Percentiles rank a stretch among this genome's conserved stretches.
phyloP scores from a whole-genome alignment of 208 protist species.

The Tritrichomonas foetus region DNA sequence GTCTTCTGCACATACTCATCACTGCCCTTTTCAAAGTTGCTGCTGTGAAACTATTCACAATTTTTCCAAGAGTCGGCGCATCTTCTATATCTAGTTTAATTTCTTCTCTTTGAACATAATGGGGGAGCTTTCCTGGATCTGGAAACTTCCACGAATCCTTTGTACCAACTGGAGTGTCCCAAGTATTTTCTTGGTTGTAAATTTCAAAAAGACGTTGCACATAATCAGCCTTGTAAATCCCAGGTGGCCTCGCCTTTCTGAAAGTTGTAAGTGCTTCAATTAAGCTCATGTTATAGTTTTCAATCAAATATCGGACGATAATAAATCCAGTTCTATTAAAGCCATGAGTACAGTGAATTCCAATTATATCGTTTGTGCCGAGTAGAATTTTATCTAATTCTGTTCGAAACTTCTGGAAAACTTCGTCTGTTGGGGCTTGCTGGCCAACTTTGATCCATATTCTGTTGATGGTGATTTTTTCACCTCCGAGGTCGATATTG shows the following conservation, averaged over 20 bases:
- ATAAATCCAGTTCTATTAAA: constrained; percentile 35
- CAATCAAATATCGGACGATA: constrained; percentile 8
- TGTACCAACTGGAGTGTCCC: neutral
- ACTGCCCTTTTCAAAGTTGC: neutral
- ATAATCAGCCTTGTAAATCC: constrained; percentile 25
- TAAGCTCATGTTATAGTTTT: neutral
- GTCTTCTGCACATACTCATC: neutral
- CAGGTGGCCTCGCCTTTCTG: neutral
- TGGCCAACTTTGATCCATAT: neutral
- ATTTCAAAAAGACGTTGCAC: constrained; percentile 1
- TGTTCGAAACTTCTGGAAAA: neutral
- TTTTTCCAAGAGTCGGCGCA: neutral
- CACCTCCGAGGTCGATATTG: neutral
- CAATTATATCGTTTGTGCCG: neutral
- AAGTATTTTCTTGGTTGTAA: neutral
- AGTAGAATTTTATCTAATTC: neutral
- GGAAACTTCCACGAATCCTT: neutral
- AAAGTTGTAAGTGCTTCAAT: neutral
- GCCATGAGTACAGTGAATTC: constrained; percentile 17
- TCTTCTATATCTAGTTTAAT: neutral
- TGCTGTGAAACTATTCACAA: too few relatives aligned
- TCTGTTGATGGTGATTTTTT: neutral
- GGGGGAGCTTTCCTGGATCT: neutral
- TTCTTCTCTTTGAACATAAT: neutral
- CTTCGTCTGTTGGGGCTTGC: neutral